Base-by-base conservation (phyloP, 176 grass and related monocot genomes). In the Miscanthus lutarioriparius region DNA sequence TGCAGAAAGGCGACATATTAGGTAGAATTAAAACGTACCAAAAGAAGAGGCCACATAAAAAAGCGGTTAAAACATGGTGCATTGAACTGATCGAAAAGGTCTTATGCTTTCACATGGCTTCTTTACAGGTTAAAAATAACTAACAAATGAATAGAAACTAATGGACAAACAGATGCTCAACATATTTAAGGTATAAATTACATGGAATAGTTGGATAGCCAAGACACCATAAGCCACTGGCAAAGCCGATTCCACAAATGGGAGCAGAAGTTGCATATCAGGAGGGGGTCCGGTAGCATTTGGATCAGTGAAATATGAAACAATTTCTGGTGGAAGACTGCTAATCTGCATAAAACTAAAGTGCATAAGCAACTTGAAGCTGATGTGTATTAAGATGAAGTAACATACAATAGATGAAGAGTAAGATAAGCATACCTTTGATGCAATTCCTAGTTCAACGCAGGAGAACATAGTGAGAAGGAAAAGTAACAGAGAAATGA, bases 301-400 rank as follows among this genome's bases (percentile, higher is more conserved):
- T 72, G 96, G 91, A 89, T 99, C 96, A 22, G 91, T 99, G 75
- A 99, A 99, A 81, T 99, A 99, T 74, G 92, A 86, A 70, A 99
- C 93, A 35, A 99, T 86, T 77, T 99, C 93, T 47, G 96, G 96
- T 56, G 96, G 96, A 84, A 99, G 93, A 81, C 88, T 94, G 73
- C 82, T 91, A 80, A 99, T 99, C 96, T 96, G 89, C 87, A 77
- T 27, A 80, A 83, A 84, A 67, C 25, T 74, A 40, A 71, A 59
- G 37, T 47, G 83, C 72, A 41, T 82, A 78, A 94, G 76, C 39
- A 82, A 73, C 37, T 49, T 74, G 72, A 30, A 23, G 78, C 43
- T 71, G 36, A 72, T 76, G 14, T 59, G 45, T 70, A 84, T 78
- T 76, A 68, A 84, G 8, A 43, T 87, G 35, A 20, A 58, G 69